A percentile compares a stretch with the other conserved stretches of the same genome.
Conservation (phyloP, 2,329 filamentous ascomycete species). For the Pseudopyrenochaeta lycopersici region DNA sequence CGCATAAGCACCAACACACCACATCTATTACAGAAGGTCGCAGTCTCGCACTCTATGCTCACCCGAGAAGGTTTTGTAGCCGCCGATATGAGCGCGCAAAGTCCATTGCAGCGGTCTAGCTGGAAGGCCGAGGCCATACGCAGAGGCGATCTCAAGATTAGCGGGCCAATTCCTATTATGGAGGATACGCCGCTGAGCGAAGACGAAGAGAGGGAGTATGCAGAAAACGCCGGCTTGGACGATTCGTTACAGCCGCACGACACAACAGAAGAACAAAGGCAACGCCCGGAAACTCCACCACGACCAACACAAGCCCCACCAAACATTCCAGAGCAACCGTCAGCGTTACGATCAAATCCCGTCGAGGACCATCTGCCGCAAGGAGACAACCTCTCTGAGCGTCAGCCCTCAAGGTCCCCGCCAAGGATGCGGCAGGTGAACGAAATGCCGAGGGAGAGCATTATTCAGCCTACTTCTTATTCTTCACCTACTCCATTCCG, state of each 20-base stretch:
- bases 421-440: conserved; percentile 33
- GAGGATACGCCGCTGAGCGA: conserved; percentile 46
- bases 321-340: conserved; percentile 12
- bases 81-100: conserved; percentile 42
- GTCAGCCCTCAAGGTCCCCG: conserved; percentile 22
- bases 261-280: conserved; percentile 16
- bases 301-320: conserved; percentile 23
- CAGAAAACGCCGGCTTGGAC: conserved; percentile 31
- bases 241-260: conserved; percentile 23
- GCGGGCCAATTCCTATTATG: conserved; percentile 49
- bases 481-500: conserved; percentile 40
- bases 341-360: conserved; percentile 22
- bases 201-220: conserved; percentile 44
- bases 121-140: conserved; percentile 53
- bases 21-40: conserved; percentile 19
- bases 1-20: conserved; percentile 24
- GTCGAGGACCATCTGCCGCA: conserved; percentile 10
- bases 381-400: conserved; percentile 11
- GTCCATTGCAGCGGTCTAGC: conserved; percentile 42
- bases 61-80: conserved; percentile 40
- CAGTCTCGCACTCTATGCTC: conserved; percentile 40
- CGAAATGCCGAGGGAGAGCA: conserved; percentile 35
- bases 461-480: conserved; percentile 30
- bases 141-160: conserved; percentile 49
- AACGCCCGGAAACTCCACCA: conserved; percentile 19